Evolutionary conservation across 306 rosid species (phyloP).

Genomic region (Vachellia collinsii): DNA sequence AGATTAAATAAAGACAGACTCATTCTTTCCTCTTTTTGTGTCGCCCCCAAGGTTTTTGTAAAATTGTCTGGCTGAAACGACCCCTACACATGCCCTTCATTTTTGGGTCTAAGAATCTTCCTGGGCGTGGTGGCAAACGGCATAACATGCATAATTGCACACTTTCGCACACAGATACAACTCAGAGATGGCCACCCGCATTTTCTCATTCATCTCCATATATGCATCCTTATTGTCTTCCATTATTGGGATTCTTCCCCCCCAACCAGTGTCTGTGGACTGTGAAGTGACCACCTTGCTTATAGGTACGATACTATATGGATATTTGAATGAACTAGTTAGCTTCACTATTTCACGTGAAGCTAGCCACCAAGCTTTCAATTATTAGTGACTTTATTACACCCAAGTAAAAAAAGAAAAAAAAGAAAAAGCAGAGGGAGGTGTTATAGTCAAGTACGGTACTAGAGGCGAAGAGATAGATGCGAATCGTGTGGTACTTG

Average conservation of each 20-base stretch:
- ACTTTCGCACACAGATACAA: not conserved
- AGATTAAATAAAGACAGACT: not conserved
- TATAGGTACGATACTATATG: not conserved
- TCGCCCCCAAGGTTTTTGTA: not conserved
- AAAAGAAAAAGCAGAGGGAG: not conserved
- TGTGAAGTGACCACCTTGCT: not conserved
- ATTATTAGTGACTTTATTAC: not conserved
- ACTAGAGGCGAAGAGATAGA: slow-evolving; percentile 16
- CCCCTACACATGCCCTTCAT: not conserved
- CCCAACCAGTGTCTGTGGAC: not conserved
- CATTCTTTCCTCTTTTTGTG: not conserved
- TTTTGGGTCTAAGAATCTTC: not conserved
- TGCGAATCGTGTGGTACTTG: slow-evolving; percentile 56
- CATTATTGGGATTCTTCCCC: not conserved
- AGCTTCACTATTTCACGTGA: not conserved
- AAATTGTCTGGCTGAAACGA: not conserved
- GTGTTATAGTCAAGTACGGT: slow-evolving; percentile 4
- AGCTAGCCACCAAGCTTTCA: not conserved
- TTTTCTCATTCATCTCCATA: not conserved
- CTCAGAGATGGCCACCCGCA: not conserved
- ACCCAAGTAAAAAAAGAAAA: too few relatives aligned
- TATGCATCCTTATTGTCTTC: slow-evolving; percentile 5
- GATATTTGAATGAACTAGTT: not conserved
- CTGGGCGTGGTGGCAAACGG: not conserved
- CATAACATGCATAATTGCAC: not conserved